phyloP scores from a whole-genome alignment of 2,329 filamentous ascomycete genomes.

The Fusarium xyrophilum region DNA sequence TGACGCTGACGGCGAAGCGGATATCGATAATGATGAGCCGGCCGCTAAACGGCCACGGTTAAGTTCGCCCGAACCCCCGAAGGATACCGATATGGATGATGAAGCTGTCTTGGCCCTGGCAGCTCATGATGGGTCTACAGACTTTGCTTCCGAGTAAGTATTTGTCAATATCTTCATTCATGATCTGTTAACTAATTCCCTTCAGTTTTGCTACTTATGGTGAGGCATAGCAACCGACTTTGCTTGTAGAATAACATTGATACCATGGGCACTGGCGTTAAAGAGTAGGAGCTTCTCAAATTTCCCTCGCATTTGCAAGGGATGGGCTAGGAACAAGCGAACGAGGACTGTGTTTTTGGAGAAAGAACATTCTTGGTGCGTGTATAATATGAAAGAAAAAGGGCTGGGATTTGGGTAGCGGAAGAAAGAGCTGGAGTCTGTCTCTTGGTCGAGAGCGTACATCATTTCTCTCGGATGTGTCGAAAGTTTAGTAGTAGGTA shows the following conservation, averaged over 20 bases:
- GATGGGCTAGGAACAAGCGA: slow-evolving; percentile 2
- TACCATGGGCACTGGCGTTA: slow-evolving; percentile 34
- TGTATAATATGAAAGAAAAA: slow-evolving; percentile 6
- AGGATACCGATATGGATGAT: slow-evolving; percentile 53
- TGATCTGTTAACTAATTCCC: slow-evolving; percentile 5
- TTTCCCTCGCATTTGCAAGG: not conserved
- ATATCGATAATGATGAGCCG: slow-evolving; percentile 49
- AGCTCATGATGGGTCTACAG: slow-evolving; percentile 50
- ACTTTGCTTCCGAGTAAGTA: slow-evolving; percentile 55
- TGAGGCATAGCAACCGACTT: slow-evolving; percentile 46
- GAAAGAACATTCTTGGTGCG: not conserved
- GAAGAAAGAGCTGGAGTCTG: not conserved
- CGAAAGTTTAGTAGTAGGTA: not conserved
- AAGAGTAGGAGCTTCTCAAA: slow-evolving; percentile 22
- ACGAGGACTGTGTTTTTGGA: slow-evolving; percentile 3
- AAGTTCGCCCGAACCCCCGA: slow-evolving; percentile 40
- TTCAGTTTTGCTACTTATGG: slow-evolving; percentile 50
- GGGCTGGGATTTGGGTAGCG: not conserved
- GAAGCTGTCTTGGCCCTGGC: slow-evolving; percentile 58
- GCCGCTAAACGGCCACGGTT: slow-evolving; percentile 52
- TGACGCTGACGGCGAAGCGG: slow-evolving; percentile 39
- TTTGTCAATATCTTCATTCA: not conserved
- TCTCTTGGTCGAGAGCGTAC: not conserved
- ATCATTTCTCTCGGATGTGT: not conserved
- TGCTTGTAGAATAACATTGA: slow-evolving; percentile 20